Conservation (phyloP, 345 rosid genomes). For the Aurinia saxatilis region DNA sequence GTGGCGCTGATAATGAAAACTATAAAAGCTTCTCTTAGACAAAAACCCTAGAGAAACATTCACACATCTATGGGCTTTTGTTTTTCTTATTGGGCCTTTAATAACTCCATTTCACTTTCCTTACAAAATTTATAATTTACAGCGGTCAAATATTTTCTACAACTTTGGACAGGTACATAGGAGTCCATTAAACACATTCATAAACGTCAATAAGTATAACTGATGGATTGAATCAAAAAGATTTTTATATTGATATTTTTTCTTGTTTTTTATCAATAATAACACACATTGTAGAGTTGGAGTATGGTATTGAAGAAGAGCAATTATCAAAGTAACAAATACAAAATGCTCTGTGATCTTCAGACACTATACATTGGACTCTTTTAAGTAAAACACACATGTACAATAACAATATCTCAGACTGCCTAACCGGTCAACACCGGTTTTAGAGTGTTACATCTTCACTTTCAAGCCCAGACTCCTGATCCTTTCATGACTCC, state of each 20-base stretch:
- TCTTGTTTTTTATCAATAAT: background rate
- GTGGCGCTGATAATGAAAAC: slow-evolving; percentile 6
- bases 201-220: background rate
- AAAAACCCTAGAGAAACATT: slow-evolving; percentile 16
- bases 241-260: background rate
- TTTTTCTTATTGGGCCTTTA: background rate
- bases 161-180: no score
- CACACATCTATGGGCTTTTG: slow-evolving; percentile 8
- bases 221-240: background rate
- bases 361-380: background rate
- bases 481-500: slow-evolving; percentile 17
- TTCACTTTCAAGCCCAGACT: slow-evolving; percentile 13
- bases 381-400: background rate
- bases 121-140: background rate
- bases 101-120: background rate
- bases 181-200: background rate
- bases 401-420: background rate
- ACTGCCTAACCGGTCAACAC: background rate
- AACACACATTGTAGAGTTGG: background rate
- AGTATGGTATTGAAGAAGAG: background rate
- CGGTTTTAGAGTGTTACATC: background rate
- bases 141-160: background rate
- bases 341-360: background rate
- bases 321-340: background rate
- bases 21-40: background rate